Percentiles rank a stretch among this genome's conserved stretches.
These are phyloP conservation scores for Pichia exigua DNA, from an alignment of 805 yeast species.

Conservation along the genomic window DNA sequence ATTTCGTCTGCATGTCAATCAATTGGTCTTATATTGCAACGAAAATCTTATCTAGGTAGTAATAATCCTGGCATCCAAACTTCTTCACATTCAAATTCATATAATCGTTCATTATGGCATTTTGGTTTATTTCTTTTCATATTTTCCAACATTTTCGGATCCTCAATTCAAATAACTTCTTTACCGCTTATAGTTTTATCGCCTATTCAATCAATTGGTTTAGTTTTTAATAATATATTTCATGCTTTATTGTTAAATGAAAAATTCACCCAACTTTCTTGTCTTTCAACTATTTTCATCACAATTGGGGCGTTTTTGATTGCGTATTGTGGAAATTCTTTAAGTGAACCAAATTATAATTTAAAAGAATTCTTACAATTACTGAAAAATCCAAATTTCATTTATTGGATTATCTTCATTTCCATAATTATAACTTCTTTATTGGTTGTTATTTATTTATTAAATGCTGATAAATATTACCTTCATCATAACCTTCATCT, in stretches of 20 bases:
- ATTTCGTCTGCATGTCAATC: slow-evolving; percentile 74
- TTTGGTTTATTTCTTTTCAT: slow-evolving; percentile 66
- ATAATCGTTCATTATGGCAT: slow-evolving; percentile 61
- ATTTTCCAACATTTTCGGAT: slow-evolving; percentile 68
- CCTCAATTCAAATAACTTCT: slow-evolving; percentile 75
- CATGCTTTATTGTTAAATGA: slow-evolving; percentile 64
- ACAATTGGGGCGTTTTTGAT: slow-evolving; percentile 69
- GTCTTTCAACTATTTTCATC: slow-evolving; percentile 60
- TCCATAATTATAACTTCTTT: slow-evolving; percentile 23
- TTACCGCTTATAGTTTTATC: slow-evolving; percentile 72
- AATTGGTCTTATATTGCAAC: slow-evolving; percentile 71
- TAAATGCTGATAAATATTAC: slow-evolving; percentile 2
- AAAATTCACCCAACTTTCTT: slow-evolving; percentile 48
- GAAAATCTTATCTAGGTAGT: slow-evolving; percentile 57
- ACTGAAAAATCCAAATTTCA: slow-evolving; percentile 38
- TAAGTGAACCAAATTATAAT: slow-evolving; percentile 45
- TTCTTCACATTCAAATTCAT: slow-evolving; percentile 29
- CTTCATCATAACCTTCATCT: too few species aligned
- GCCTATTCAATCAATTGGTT: slow-evolving; percentile 79
- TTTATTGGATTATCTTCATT: slow-evolving; percentile 46
- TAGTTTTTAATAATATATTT: slow-evolving; percentile 77
- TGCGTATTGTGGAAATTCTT: slow-evolving; percentile 70
- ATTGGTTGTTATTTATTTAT: slow-evolving; percentile 23
- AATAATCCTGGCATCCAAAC: too few species aligned
- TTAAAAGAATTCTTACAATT: slow-evolving; percentile 39